Evolutionary conservation across 495 filamentous ascomycete species (phyloP), one percentile per base, ranked within the genome.

Genomic region (Xylaria venustula): DNA sequence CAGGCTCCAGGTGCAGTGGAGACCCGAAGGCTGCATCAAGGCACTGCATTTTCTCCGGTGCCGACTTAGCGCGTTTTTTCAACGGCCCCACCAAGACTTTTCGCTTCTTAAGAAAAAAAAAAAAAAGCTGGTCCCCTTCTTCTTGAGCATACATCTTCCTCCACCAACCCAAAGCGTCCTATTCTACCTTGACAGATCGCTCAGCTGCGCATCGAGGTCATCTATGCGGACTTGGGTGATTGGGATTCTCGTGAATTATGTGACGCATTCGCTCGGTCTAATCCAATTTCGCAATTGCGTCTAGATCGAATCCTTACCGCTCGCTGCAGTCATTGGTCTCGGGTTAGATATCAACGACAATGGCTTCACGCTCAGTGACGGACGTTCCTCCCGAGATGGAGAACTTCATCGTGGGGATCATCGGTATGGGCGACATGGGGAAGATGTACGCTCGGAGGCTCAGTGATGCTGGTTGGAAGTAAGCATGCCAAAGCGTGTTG

Each of bases 381-480:
- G 30, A 54, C 9, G 58, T 71, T 44, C 70, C 64, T 50, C 60
- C 63, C 12, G 69, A 68, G 48, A 87, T 88, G 81, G 81, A 88
- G 58, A 76, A 80, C 67, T 87, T 88, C 71, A 81, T 81, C 36
- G 85, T 98, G 62, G 94, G 94, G 68, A 92, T 98, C 65, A 97
- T 98, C 69, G 94, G 94, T 32, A 97, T 98, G 92, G 94, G 94
- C 22, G 92, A 97, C 67, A 98, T 98, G 94, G 94, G 94, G 74
- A 97, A 91, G 85, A 96, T 98, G 95, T 98, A 98, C 77, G 90
- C 95, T 66, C 82, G 89, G 68, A 82, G 87, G 67, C 83, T 98
- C 67, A 91, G 91, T 69, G 81, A 79, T 66, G 93, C 93, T 62
- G 94, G 95, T 59, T 98, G 94, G 94, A 96, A 90, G 94, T 98